These are phyloP conservation scores for Mucor irregularis DNA, from an alignment of 371 early-diverging fungal species.

Conservation along the genomic window DNA sequence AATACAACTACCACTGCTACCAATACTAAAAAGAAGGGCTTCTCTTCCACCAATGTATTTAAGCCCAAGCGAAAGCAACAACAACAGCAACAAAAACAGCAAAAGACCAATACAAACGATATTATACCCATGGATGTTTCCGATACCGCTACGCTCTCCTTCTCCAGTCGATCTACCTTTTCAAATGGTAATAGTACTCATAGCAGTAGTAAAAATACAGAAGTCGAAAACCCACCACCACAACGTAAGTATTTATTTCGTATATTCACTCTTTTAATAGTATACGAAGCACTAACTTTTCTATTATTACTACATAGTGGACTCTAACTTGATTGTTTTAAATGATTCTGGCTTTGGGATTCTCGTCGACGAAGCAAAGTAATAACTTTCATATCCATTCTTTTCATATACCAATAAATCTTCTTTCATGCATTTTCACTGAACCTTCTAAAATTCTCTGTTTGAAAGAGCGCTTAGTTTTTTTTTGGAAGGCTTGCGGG, in stretches of 20 bases:
- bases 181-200: not conserved
- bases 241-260: not conserved
- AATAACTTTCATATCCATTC: no score
- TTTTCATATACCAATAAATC: no score
- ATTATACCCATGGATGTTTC: not conserved
- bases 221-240: no score
- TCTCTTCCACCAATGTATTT: not conserved
- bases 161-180: slow-evolving; percentile 5
- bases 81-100: not conserved
- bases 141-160: slow-evolving; percentile 7
- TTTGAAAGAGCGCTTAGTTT: no score
- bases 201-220: no score
- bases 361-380: slow-evolving; percentile 7
- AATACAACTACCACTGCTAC: no score
- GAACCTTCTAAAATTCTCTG: no score
- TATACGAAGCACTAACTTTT: not conserved
- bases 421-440: no score
- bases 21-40: no score
- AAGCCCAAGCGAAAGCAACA: not conserved
- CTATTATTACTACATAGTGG: not conserved
- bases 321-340: not conserved
- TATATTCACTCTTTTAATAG: not conserved
- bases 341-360: slow-evolving; percentile 17
- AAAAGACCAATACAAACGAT: not conserved
- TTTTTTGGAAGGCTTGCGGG: no score